Evolutionary conservation across 495 filamentous ascomycete genomes (phyloP).

Genomic region (Penicillium samsonianum): DNA sequence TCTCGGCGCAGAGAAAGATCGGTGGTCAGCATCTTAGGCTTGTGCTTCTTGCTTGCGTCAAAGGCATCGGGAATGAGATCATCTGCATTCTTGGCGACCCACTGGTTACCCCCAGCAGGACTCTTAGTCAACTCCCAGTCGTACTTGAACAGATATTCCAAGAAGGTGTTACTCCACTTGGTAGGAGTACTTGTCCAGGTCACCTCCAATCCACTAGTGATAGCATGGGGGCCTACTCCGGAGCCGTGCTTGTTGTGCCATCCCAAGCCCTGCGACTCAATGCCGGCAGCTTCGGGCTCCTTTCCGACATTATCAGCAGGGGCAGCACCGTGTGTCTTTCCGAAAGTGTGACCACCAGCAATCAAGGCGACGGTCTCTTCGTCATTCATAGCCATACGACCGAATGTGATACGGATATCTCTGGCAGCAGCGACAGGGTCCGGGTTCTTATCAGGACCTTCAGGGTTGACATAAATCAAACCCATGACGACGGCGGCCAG

Average conservation of each 20-base stretch:
- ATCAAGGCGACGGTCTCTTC: constrained; percentile 75
- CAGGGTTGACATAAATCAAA: constrained; percentile 75
- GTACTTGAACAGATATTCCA: constrained; percentile 72
- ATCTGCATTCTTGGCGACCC: constrained; percentile 66
- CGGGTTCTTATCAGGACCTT: constrained; percentile 68
- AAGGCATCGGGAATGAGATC: constrained; percentile 66
- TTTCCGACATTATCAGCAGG: constrained; percentile 56
- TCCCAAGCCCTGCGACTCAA: constrained; percentile 67
- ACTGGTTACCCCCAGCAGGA: constrained; percentile 72
- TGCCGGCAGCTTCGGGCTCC: constrained; percentile 62
- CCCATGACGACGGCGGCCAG: constrained; percentile 70
- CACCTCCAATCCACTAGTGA: constrained; percentile 72
- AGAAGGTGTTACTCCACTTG: constrained; percentile 66
- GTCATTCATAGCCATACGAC: constrained; percentile 77
- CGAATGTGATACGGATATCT: constrained; percentile 71
- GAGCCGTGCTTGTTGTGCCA: constrained; percentile 60
- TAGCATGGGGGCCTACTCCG: constrained; percentile 65
- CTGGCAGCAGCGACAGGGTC: constrained; percentile 65
- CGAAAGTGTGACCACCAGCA: constrained; percentile 72
- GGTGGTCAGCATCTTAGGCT: constrained; percentile 67
- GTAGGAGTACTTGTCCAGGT: constrained; percentile 71
- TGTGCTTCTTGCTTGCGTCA: constrained; percentile 64
- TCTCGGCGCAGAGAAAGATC: constrained; percentile 71
- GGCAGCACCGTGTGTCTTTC: constrained; percentile 73
- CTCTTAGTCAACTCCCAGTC: constrained; percentile 77